Percentiles rank a stretch among this genome's conserved stretches.
Conservation (phyloP, 768 basidiomycete species). For the Hypsizygus marmoreus region DNA sequence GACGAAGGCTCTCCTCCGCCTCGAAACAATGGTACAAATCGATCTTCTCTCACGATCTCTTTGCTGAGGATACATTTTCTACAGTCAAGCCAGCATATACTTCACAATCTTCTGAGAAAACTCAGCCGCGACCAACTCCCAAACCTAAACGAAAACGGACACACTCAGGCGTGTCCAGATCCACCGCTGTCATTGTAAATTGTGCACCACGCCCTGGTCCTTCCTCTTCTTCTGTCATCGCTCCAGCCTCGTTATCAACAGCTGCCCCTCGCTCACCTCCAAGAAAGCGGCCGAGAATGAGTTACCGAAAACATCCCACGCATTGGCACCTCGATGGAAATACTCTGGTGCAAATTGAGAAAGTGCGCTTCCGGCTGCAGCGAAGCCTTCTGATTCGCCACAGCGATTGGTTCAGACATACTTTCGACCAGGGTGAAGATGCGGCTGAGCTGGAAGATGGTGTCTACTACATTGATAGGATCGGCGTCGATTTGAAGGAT, state of each 20-base stretch:
- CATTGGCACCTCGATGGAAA: constrained; percentile 21
- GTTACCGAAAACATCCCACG: constrained; percentile 7
- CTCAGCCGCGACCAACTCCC: background rate
- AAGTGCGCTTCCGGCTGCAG: constrained; percentile 16
- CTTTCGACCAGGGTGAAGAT: constrained; percentile 12
- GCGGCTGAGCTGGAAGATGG: background rate
- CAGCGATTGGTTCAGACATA: constrained; percentile 17
- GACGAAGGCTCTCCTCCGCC: background rate
- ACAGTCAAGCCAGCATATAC: background rate
- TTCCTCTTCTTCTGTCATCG: background rate
- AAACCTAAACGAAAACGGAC: constrained; percentile 3
- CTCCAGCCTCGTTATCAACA: too few relatives aligned
- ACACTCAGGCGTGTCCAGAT: background rate
- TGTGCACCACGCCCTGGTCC: too few relatives aligned
- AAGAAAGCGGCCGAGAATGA: background rate
- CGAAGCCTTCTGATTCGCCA: constrained; percentile 17
- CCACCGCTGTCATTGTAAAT: too few relatives aligned
- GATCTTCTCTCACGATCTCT: background rate
- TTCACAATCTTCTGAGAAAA: background rate
- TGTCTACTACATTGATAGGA: constrained; percentile 7
- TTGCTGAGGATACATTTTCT: background rate
- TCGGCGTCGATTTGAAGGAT: constrained; percentile 23
- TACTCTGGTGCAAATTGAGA: constrained; percentile 11
- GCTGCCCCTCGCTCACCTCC: background rate
- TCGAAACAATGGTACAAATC: background rate